These are phyloP conservation scores for Ophiostoma piceae DNA, from an alignment of 2,329 filamentous ascomycete species.

Conservation along the genomic window DNA sequence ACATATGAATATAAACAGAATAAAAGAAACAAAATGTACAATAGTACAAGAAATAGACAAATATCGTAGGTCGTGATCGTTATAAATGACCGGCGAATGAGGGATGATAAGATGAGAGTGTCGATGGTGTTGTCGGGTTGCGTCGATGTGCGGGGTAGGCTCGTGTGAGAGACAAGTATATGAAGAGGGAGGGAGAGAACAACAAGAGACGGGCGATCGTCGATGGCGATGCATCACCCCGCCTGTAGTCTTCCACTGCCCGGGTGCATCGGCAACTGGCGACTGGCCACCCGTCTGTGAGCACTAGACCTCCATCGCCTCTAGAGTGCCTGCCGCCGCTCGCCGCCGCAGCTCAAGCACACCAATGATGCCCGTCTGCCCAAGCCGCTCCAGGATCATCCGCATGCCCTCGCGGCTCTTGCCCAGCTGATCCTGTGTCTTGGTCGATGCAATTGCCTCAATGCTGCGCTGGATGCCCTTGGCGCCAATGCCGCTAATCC, in stretches of 20 bases:
- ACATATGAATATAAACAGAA: slow-evolving; percentile 5
- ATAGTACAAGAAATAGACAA: neutral
- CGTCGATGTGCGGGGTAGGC: slow-evolving; percentile 11
- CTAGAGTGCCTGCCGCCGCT: slow-evolving; percentile 37
- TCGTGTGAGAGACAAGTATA: neutral
- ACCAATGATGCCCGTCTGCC: slow-evolving; percentile 54
- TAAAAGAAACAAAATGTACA: neutral
- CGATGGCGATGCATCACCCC: neutral
- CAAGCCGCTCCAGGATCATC: slow-evolving; percentile 66
- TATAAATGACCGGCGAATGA: slow-evolving; percentile 4
- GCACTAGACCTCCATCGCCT: slow-evolving; percentile 21
- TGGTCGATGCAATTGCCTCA: slow-evolving; percentile 69
- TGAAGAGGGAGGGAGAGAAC: neutral
- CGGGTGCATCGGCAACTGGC: neutral
- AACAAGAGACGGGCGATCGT: neutral
- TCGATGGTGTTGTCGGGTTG: slow-evolving; percentile 1
- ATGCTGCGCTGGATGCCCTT: slow-evolving; percentile 73
- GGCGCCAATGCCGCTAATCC: slow-evolving; percentile 53
- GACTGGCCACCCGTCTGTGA: neutral
- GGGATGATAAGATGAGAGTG: neutral
- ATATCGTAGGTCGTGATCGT: slow-evolving; percentile 15
- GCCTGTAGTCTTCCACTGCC: neutral
- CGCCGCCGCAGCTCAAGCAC: slow-evolving; percentile 52
- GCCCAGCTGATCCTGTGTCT: slow-evolving; percentile 70
- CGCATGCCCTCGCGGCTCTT: slow-evolving; percentile 82